Evolutionary conservation across 768 basidiomycete species (phyloP), one percentile per base, ranked within the genome.

Genomic region (Boletales sp.): DNA sequence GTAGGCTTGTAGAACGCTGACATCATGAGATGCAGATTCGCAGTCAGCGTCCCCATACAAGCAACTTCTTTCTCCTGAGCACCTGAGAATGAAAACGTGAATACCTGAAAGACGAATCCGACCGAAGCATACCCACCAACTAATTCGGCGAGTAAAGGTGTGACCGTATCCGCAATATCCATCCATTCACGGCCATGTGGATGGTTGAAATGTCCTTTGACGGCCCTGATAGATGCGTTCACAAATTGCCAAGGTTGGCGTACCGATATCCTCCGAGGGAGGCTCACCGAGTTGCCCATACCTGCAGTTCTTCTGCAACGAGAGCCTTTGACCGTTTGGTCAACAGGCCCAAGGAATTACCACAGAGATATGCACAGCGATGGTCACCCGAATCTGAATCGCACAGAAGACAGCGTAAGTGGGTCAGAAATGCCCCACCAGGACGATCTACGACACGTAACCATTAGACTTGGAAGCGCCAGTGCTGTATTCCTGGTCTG

Each of bases 21-120:
- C 83, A 97, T 90, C 82, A 97, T 84, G 53, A 94, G 82, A 74
- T 99, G 94, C 50, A 99, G 78, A 74, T 99, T 99, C 59, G 84
- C 83, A 40, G 97, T 99, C 67, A 98, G 72, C 43, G 93, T 92
- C 66, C 90, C 85, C 85, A 97, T 97, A 70, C 91, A 93, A 15
- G 90, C 92, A 42, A 98, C 90, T 78, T 99, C 97, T 54, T 81
- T 78, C 70, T 86, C 84, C 46, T 82, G 80, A 48, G 94, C 92
- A 58, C 93, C 93, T 93, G 59, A 55, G 59, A 52, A 57, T 57
- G 68, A 53, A 54, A 44, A 61, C 45, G 46, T 46, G 45, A 46
- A 54, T 48, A 43, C 54, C 50, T 43, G 47, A 52, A 61, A 41
- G 40, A 38, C 32, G 3, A 18, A 45, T 35, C 35, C 18, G 37